A percentile compares a stretch with the other conserved stretches of the same genome.
Conservation (phyloP, 257 asterid genomes). For the Nicotiana knightiana region DNA sequence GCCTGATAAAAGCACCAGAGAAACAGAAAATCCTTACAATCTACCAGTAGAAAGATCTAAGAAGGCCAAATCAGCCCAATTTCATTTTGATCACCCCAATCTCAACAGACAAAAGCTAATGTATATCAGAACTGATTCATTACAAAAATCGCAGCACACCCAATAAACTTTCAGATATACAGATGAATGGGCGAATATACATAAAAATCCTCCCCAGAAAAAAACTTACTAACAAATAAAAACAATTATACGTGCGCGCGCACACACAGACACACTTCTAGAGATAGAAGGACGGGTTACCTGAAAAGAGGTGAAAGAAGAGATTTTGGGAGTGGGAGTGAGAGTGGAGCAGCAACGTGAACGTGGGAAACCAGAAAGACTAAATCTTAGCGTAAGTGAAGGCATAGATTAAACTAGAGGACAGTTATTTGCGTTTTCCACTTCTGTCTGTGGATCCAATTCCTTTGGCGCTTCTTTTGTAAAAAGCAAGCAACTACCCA, state of each 20-base stretch:
- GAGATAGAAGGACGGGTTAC: neutral
- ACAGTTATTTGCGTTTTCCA: neutral
- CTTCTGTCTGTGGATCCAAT: constrained; percentile 18
- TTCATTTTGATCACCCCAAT: too few relatives aligned
- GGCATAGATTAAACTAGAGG: neutral
- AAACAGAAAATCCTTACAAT: neutral
- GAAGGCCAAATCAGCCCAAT: neutral
- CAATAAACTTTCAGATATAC: neutral
- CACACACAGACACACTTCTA: too few relatives aligned
- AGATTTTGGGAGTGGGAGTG: neutral
- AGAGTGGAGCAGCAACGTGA: neutral
- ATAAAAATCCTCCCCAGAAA: too few relatives aligned
- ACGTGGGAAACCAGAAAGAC: neutral
- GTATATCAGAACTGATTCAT: neutral
- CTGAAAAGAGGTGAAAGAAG: neutral
- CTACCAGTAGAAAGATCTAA: neutral
- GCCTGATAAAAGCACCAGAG: too few relatives aligned
- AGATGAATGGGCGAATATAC: too few relatives aligned
- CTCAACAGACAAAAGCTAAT: neutral
- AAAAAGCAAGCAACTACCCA: neutral
- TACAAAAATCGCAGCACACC: neutral
- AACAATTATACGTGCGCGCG: too few relatives aligned
- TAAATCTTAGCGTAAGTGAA: neutral
- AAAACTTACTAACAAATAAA: too few relatives aligned
- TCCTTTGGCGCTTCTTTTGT: constrained; percentile 31